A percentile compares a stretch with the other conserved stretches of the same genome.
Evolutionary conservation across 2,329 filamentous ascomycete genomes (phyloP).

Genomic region (Monosporascus sp.): DNA sequence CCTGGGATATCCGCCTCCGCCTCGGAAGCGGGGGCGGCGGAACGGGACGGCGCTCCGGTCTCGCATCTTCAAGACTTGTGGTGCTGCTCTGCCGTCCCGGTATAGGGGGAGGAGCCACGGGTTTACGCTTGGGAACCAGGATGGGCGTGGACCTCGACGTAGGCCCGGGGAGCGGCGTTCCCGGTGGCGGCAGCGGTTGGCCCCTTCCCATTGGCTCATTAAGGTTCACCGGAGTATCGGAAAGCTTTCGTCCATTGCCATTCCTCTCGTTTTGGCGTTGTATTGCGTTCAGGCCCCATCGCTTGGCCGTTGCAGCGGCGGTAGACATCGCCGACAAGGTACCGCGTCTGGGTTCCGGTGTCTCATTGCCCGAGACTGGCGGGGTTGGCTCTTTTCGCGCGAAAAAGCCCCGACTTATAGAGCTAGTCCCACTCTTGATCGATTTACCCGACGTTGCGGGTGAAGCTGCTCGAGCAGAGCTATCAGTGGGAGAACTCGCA

Average conservation of each 20-base stretch:
- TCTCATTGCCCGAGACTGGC: conserved; percentile 13
- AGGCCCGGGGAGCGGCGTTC: conserved; percentile 26
- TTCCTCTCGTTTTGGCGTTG: conserved; percentile 24
- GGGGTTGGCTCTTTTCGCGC: conserved; percentile 21
- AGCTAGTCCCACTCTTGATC: conserved; percentile 22
- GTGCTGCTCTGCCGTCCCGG: conserved; percentile 17
- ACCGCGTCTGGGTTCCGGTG: conserved; percentile 21
- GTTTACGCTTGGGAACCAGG: conserved; percentile 22
- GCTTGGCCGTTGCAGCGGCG: conserved; percentile 28
- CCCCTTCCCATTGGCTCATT: conserved; percentile 31
- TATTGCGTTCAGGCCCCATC: conserved; percentile 28
- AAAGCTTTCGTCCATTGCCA: conserved; percentile 23
- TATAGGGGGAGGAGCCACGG: conserved; percentile 19
- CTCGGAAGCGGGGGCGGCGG: conserved; percentile 25
- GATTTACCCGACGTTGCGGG: conserved; percentile 21
- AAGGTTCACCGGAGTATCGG: conserved; percentile 25
- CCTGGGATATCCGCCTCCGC: conserved; percentile 25
- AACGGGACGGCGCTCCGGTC: conserved; percentile 20
- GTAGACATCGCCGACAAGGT: conserved; percentile 27
- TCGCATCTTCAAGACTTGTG: conserved; percentile 15
- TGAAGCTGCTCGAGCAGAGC: conserved; percentile 11
- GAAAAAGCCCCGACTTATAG: conserved; percentile 23
- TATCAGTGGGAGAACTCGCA: conserved; percentile 17
- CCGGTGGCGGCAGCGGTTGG: conserved; percentile 27
- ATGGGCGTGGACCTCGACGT: conserved; percentile 22